phyloP scores from a whole-genome alignment of 2,329 filamentous ascomycete genomes.

The Monilinia polystroma region DNA sequence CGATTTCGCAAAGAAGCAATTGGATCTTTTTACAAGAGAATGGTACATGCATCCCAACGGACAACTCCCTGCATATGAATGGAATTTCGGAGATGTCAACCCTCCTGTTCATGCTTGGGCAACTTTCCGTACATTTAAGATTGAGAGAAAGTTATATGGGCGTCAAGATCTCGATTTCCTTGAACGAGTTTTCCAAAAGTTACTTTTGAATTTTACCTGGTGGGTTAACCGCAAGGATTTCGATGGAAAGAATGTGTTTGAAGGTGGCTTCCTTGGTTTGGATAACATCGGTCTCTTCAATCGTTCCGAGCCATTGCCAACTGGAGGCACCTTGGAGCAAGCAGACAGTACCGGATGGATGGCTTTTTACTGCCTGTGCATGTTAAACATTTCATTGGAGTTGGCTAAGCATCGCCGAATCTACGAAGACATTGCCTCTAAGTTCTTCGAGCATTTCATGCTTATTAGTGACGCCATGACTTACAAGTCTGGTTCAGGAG shows the following conservation, averaged over 20 bases:
- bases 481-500: constrained; percentile 68
- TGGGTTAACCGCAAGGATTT: constrained; percentile 97
- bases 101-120: constrained; percentile 96
- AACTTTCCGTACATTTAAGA: constrained; percentile 94
- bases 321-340: constrained; percentile 89
- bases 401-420: constrained; percentile 91
- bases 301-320: constrained; percentile 89
- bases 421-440: constrained; percentile 95
- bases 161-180: constrained; percentile 93
- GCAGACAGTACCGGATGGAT: constrained; percentile 99
- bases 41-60: constrained; percentile 99
- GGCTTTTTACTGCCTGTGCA: constrained; percentile 94
- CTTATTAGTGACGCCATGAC: constrained; percentile 98
- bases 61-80: constrained; percentile 87
- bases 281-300: constrained; percentile 99
- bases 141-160: constrained; percentile 95
- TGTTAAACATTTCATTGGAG: constrained; percentile 96
- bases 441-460: constrained; percentile 99
- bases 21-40: constrained; percentile 92
- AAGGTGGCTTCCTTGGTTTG: constrained; percentile 90
- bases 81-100: constrained; percentile 98
- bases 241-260: constrained; percentile 95
- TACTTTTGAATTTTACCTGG: constrained; percentile 97
- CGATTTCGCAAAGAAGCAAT: constrained; percentile 96
- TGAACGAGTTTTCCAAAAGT: constrained; percentile 93